Evolutionary conservation across 1,139 yeast genomes (phyloP).

Genomic region (Suhomyces bribrorum): DNA sequence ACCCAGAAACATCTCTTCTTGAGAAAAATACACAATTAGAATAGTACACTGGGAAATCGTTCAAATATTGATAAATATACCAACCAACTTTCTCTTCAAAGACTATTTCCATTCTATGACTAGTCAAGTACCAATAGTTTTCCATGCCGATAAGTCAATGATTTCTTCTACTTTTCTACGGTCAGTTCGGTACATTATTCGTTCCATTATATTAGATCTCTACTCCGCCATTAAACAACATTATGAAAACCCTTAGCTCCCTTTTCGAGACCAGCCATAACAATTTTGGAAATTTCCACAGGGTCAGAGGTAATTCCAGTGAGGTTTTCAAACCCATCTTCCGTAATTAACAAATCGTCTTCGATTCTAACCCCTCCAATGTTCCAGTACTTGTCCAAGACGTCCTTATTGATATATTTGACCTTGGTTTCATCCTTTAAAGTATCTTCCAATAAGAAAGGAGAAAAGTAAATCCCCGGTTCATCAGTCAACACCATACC

Average conservation of each 20-base stretch:
- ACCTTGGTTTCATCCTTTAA: constrained; percentile 57
- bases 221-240: constrained; percentile 35
- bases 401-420: constrained; percentile 63
- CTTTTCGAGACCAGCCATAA: constrained; percentile 66
- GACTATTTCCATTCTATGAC: too few species aligned
- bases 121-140: too few species aligned
- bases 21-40: too few species aligned
- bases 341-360: constrained; percentile 83
- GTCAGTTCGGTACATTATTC: too few species aligned
- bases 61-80: too few species aligned
- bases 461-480: constrained; percentile 92
- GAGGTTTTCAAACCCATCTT: constrained; percentile 73
- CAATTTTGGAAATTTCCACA: constrained; percentile 73
- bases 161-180: too few species aligned
- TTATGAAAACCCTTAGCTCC: constrained; percentile 68
- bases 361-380: constrained; percentile 97
- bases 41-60: too few species aligned
- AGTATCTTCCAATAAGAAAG: constrained; percentile 69
- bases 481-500: constrained; percentile 94
- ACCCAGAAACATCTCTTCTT: too few species aligned
- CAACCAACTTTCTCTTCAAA: too few species aligned
- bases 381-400: constrained; percentile 75
- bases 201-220: too few species aligned
- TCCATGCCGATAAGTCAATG: too few species aligned
- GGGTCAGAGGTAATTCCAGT: constrained; percentile 87